phyloP scores from a whole-genome alignment of 352 stramenopile species.

The Pythium scleroteichum region DNA sequence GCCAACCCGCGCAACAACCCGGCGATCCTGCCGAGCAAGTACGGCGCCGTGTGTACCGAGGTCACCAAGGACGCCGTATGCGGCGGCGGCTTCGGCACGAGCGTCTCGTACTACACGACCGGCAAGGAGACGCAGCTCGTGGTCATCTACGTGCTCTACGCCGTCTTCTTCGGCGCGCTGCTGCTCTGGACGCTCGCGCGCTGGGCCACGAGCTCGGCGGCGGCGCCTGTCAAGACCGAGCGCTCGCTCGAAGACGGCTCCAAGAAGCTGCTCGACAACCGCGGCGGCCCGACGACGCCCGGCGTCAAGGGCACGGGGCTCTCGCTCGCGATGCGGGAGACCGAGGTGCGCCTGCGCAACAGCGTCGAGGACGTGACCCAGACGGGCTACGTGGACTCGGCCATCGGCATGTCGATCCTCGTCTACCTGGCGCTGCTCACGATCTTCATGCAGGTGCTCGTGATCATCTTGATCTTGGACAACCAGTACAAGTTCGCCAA shows the following conservation, averaged over 20 bases:
- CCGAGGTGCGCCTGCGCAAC: constrained; percentile 29
- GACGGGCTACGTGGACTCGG: constrained; percentile 25
- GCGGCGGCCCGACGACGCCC: constrained; percentile 26
- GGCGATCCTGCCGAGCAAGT: constrained; percentile 17
- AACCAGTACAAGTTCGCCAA: constrained; percentile 28
- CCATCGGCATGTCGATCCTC: constrained; percentile 12
- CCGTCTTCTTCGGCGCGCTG: constrained; percentile 23
- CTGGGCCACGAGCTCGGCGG: background rate
- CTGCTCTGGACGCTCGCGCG: constrained; percentile 19
- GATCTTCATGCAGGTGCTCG: constrained; percentile 27
- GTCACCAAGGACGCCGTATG: constrained; percentile 6
- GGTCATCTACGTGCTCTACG: constrained; percentile 31
- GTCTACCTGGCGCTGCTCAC: constrained; percentile 26
- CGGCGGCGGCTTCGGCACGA: constrained; percentile 8
- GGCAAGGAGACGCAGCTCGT: constrained; percentile 26
- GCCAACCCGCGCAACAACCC: constrained; percentile 35
- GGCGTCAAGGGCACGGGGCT: constrained; percentile 10
- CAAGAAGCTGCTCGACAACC: constrained; percentile 34
- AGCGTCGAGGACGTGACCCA: constrained; percentile 30
- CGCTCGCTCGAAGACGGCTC: constrained; percentile 21
- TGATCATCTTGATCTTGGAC: constrained; percentile 30
- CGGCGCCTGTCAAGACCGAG: background rate
- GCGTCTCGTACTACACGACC: constrained; percentile 27
- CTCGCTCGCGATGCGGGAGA: constrained; percentile 28
- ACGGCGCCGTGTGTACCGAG: constrained; percentile 18